A percentile compares a stretch with the other conserved stretches of the same genome.
Conservation (phyloP, 2,329 filamentous ascomycete species). For the Calonectria hawksworthii region DNA sequence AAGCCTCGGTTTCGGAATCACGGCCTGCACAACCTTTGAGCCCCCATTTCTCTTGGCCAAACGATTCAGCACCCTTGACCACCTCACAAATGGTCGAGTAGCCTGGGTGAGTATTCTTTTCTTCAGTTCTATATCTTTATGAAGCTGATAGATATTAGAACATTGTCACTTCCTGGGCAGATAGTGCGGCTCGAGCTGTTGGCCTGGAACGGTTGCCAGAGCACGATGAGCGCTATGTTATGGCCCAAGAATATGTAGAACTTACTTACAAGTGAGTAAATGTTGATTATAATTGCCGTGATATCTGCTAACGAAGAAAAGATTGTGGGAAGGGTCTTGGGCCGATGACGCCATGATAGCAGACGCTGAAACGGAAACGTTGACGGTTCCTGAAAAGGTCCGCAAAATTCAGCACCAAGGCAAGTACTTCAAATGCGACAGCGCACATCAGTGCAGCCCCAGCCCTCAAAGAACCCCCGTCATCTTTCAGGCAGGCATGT, state of each 20-base stretch:
- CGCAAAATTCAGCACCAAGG: constrained; percentile 53
- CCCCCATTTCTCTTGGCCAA: constrained; percentile 51
- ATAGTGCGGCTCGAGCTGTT: constrained; percentile 54
- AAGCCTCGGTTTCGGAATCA: constrained; percentile 55
- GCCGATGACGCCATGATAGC: constrained; percentile 51
- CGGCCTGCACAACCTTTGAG: constrained; percentile 53
- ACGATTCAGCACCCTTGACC: constrained; percentile 52
- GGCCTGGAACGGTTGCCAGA: constrained; percentile 56
- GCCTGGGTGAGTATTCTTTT: constrained; percentile 31
- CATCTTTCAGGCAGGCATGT: constrained; percentile 60
- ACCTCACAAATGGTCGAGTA: constrained; percentile 52
- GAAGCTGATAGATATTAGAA: constrained; percentile 54
- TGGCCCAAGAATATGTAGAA: constrained; percentile 63
- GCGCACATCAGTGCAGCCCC: constrained; percentile 60
- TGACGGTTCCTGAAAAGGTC: constrained; percentile 52
- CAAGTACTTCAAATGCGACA: constrained; percentile 48
- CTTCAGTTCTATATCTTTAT: not conserved
- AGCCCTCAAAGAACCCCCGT: constrained; percentile 62
- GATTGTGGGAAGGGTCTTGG: constrained; percentile 57
- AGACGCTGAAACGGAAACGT: constrained; percentile 43
- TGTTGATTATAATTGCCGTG: accelerated
- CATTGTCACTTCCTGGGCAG: constrained; percentile 61
- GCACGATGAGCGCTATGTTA: constrained; percentile 63
- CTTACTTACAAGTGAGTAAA: constrained; percentile 53
- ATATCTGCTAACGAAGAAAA: constrained; percentile 56